Evolutionary conservation across 2,329 filamentous ascomycete genomes (phyloP).

Genomic region (Arthrobotrys megalospora): DNA sequence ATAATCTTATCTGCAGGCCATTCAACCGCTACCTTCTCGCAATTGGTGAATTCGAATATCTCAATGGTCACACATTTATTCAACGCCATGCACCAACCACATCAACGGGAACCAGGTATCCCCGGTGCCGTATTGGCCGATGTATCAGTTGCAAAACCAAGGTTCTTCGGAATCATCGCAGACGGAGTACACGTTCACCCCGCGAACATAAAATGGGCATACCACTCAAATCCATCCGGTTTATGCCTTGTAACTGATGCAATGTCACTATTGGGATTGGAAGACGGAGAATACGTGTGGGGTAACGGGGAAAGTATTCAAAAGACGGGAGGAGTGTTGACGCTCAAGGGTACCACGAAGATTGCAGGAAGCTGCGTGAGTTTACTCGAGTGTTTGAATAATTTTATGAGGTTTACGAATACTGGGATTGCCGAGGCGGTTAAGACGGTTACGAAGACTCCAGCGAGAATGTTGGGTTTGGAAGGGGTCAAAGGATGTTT

Average conservation of each 20-base stretch:
- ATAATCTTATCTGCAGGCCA: conserved; percentile 88
- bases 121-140: conserved; percentile 85
- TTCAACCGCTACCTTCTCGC: conserved; percentile 85
- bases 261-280: conserved; percentile 87
- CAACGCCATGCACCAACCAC: conserved; percentile 92
- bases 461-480: conserved; percentile 82
- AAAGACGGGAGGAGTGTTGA: conserved; percentile 80
- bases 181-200: conserved; percentile 93
- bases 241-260: conserved; percentile 93
- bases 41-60: conserved; percentile 80
- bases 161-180: conserved; percentile 89
- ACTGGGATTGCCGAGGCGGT: conserved; percentile 78
- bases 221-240: conserved; percentile 85
- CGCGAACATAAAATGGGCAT: conserved; percentile 89
- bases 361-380: conserved; percentile 82
- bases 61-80: conserved; percentile 94
- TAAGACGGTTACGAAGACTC: conserved; percentile 81
- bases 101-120: conserved; percentile 91
- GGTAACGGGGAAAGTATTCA: conserved; percentile 79
- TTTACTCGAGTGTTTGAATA: conserved; percentile 85
- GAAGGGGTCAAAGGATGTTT: conserved; percentile 75
- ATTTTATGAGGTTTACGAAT: conserved; percentile 83
- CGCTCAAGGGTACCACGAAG: conserved; percentile 82
- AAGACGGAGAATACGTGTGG: conserved; percentile 88
- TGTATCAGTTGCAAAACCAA: conserved; percentile 72